These are phyloP conservation scores for Grifola frondosa DNA, from an alignment of 1,284 basidiomycete species.

Conservation along the genomic window DNA sequence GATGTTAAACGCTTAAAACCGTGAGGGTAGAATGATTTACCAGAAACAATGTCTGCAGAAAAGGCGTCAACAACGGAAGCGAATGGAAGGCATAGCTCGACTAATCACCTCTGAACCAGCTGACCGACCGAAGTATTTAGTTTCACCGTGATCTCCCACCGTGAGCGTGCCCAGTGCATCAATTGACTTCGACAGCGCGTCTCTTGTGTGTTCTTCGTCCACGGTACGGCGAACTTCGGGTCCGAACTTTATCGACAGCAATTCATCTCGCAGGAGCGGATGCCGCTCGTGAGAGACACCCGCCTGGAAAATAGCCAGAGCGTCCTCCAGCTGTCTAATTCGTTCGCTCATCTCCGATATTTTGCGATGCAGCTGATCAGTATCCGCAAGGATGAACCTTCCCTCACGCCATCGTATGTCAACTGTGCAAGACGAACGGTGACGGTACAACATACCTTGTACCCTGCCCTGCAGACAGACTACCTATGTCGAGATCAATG, in stretches of 20 bases:
- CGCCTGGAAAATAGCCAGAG: constrained; percentile 59
- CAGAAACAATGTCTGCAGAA: constrained; percentile 45
- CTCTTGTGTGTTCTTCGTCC: constrained; percentile 30
- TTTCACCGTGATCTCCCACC: constrained; percentile 58
- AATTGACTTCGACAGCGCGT: constrained; percentile 28
- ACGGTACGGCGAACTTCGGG: constrained; percentile 34
- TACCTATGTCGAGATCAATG: constrained; percentile 56
- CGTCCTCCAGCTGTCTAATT: constrained; percentile 75
- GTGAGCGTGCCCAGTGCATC: constrained; percentile 57
- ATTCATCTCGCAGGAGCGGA: constrained; percentile 59
- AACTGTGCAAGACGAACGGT: not conserved
- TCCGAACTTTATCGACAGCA: constrained; percentile 63
- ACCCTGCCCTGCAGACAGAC: constrained; percentile 32
- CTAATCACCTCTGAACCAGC: constrained; percentile 52
- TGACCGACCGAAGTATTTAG: constrained; percentile 70
- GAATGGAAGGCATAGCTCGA: not conserved
- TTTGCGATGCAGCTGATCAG: constrained; percentile 71
- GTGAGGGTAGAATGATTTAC: constrained; percentile 30
- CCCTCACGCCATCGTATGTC: constrained; percentile 3
- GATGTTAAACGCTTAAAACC: not conserved
- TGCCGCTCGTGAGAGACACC: constrained; percentile 52
- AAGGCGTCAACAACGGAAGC: not conserved
- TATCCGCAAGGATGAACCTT: constrained; percentile 77
- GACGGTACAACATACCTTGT: constrained; percentile 25
- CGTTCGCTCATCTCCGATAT: constrained; percentile 73